These are phyloP conservation scores for Phytophthora syringae DNA, from an alignment of 352 stramenopile species.

Conservation along the genomic window DNA sequence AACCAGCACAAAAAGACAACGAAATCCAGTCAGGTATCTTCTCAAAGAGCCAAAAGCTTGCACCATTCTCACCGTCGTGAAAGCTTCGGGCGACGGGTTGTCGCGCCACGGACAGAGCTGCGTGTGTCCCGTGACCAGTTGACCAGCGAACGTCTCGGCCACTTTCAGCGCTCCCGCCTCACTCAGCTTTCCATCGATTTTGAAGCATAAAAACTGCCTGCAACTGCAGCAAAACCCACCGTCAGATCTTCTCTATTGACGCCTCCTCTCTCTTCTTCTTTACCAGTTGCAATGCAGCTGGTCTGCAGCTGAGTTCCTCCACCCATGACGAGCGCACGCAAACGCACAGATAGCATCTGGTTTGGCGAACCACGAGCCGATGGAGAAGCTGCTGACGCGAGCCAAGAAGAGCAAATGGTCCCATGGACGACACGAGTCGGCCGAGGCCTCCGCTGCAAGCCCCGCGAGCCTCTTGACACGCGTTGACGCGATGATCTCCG, in stretches of 20 bases:
- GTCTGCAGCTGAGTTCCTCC: slow-evolving; percentile 52
- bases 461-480: slow-evolving; percentile 8
- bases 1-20: neutral
- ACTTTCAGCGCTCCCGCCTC: slow-evolving; percentile 43
- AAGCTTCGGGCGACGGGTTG: slow-evolving; percentile 63
- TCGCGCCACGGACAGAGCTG: slow-evolving; percentile 62
- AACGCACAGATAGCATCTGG: slow-evolving; percentile 51
- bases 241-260: too few relatives aligned
- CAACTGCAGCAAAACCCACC: slow-evolving; percentile 38
- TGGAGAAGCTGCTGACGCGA: slow-evolving; percentile 61
- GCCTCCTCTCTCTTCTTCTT: neutral
- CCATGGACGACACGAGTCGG: slow-evolving; percentile 48
- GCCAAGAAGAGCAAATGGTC: slow-evolving; percentile 53
- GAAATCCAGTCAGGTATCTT: neutral
- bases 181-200: slow-evolving; percentile 59
- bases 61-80: slow-evolving; percentile 50
- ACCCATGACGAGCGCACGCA: slow-evolving; percentile 59
- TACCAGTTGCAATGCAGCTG: slow-evolving; percentile 55
- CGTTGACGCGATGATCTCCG: neutral
- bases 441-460: neutral
- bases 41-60: too few relatives aligned
- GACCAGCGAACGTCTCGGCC: slow-evolving; percentile 43
- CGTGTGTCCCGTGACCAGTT: slow-evolving; percentile 50
- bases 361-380: slow-evolving; percentile 73
- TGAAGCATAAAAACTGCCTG: slow-evolving; percentile 55